Evolutionary conservation across 148 eudicot species (phyloP).

Genomic region (Bassia scoparia): DNA sequence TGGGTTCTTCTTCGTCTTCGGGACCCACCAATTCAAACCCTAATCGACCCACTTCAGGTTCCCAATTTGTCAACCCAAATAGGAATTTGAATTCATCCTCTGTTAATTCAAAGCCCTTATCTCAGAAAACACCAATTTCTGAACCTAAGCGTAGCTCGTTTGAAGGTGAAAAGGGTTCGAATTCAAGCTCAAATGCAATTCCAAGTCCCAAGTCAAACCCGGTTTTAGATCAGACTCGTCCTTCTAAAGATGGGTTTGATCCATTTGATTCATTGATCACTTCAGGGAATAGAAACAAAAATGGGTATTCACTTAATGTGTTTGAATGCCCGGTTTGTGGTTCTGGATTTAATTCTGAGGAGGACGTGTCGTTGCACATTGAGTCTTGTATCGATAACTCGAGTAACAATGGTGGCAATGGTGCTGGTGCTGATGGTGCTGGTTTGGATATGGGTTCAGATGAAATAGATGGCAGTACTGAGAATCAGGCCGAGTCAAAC

Average conservation of each 20-base stretch:
- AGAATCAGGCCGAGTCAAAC: slow-evolving; percentile 15
- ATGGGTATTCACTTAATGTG: slow-evolving; percentile 65
- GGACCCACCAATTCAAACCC: slow-evolving; percentile 29
- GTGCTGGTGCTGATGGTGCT: not conserved
- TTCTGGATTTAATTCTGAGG: slow-evolving; percentile 60
- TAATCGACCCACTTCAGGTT: slow-evolving; percentile 19
- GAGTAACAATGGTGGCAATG: slow-evolving; percentile 23
- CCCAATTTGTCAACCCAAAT: slow-evolving; percentile 26
- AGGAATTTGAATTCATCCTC: slow-evolving; percentile 21
- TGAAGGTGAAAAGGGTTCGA: slow-evolving; percentile 6
- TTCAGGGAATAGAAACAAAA: slow-evolving; percentile 59
- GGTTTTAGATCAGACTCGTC: not conserved
- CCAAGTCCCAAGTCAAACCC: not conserved
- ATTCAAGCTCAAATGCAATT: not conserved
- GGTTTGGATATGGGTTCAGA: slow-evolving; percentile 25
- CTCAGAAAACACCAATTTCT: slow-evolving; percentile 34
- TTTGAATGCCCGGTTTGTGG: slow-evolving; percentile 93
- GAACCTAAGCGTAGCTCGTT: slow-evolving; percentile 17
- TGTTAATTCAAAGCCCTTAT: slow-evolving; percentile 35
- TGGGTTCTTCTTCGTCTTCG: slow-evolving; percentile 68
- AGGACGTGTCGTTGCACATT: slow-evolving; percentile 72
- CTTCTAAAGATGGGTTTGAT: slow-evolving; percentile 57
- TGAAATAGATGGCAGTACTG: slow-evolving; percentile 15
- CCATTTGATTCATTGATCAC: slow-evolving; percentile 74
- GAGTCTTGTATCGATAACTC: slow-evolving; percentile 55